These are phyloP conservation scores for Botrytis sinoallii DNA, from an alignment of 2,329 filamentous ascomycete genomes.

Conservation along the genomic window DNA sequence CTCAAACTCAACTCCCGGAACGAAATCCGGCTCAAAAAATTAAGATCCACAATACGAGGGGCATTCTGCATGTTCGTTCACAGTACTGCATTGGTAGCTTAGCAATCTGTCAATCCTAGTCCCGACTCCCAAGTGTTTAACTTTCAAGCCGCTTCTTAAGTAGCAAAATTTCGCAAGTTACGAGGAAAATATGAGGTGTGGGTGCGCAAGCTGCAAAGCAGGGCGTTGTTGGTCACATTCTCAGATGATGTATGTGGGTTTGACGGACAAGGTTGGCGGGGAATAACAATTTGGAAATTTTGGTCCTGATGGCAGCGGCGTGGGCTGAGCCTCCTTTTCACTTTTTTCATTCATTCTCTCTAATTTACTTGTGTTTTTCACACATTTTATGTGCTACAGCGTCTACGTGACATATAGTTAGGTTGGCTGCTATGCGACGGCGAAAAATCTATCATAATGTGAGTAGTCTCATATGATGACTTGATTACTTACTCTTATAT, in stretches of 20 bases:
- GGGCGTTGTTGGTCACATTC: conserved; percentile 13
- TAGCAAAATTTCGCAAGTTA: neutral
- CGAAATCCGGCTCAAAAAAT: neutral
- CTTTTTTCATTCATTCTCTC: neutral
- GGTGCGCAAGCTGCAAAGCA: neutral
- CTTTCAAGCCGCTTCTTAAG: conserved; percentile 3
- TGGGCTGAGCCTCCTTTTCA: neutral
- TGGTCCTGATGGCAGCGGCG: neutral
- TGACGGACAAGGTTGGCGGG: neutral
- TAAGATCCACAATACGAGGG: conserved; percentile 8
- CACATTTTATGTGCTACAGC: neutral
- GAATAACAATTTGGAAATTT: neutral
- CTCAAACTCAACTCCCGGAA: neutral
- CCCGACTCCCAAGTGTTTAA: neutral
- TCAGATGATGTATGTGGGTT: conserved; percentile 2
- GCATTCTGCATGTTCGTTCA: neutral
- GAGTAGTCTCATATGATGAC: neutral
- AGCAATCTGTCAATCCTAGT: neutral
- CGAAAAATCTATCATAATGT: neutral
- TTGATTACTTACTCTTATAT: neutral
- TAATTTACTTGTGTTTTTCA: neutral
- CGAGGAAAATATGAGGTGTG: neutral
- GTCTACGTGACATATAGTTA: neutral
- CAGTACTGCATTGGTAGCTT: neutral
- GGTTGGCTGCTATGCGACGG: neutral